Conservation (phyloP, 768 basidiomycete genomes). For the Auricularia auricula-judae region DNA sequence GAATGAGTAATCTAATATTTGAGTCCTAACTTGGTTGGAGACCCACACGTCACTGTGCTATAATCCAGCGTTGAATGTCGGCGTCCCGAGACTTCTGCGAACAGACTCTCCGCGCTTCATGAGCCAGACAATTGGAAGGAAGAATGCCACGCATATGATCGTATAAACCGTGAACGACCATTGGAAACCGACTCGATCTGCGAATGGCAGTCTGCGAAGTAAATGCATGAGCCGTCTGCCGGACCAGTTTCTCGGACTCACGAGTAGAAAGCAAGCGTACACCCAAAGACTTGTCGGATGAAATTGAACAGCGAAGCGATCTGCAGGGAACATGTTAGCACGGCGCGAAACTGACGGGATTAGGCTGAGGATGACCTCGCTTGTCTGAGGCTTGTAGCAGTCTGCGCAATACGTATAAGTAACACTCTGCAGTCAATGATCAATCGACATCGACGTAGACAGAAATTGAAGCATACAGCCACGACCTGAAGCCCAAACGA, state of each 20-base stretch:
- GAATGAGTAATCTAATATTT: not conserved
- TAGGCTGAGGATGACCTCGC: not conserved
- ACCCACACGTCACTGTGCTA: not conserved
- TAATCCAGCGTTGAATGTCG: not conserved
- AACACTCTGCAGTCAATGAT: not conserved
- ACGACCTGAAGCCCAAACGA: constrained; percentile 5
- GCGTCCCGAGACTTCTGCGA: constrained; percentile 1
- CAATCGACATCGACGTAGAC: not conserved
- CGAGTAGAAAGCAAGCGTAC: constrained; percentile 6
- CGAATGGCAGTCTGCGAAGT: not conserved
- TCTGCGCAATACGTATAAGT: constrained; percentile 4
- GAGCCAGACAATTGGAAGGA: constrained; percentile 5
- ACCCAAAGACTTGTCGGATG: constrained; percentile 6
- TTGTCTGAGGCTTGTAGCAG: constrained; percentile 4
- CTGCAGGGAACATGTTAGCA: not conserved
- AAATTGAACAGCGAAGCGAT: constrained; percentile 2
- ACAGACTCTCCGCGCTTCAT: constrained; percentile 2
- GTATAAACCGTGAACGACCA: constrained; percentile 1
- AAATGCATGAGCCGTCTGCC: too few relatives aligned
- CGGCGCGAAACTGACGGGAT: too few relatives aligned
- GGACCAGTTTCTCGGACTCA: not conserved
- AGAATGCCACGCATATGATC: constrained; percentile 2
- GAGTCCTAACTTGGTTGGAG: not conserved
- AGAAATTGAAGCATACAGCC: not conserved
- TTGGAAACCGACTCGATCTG: constrained; percentile 2